Base-by-base conservation (phyloP, 2,329 filamentous ascomycete species). In the Ramularia endophylla region DNA sequence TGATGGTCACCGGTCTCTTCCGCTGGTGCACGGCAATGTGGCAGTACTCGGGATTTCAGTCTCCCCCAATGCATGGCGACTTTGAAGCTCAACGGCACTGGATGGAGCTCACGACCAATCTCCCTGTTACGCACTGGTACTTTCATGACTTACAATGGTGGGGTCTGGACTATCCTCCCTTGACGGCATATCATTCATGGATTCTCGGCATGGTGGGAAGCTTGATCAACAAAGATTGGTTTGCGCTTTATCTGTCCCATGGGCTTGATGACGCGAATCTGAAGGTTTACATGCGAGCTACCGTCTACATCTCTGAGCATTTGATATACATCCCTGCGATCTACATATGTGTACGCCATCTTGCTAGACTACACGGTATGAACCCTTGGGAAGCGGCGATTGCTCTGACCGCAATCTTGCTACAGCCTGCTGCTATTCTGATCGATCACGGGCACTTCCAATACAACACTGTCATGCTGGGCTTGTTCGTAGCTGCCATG, bases 151-250 rank as follows among this genome's bases (percentile, higher is more conserved):
- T 97, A 32, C 75, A 90, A 58, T 98, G 90, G 83, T 98, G 92
- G 92, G 94, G 94, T 1, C 75, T 98, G 52, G 92, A 98, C 67
- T 98, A 98, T 64, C 92, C 92, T 42, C 92, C 92, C 38, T 76
- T 98, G 67, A 98, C 92, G 39, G 94, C 92, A 38, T 98, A 98
- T 67, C 92, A 98, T 66, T 95, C 89, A 70, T 97, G 89, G 90
- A 60, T 92, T n/a, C 70, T 94, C 47, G 92, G 92, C 49, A 85
- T 83, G 65, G 77, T 95, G 54, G 92, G 92, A 37, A 74, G 79
- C 38, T 63, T 81, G 27, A 83, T 97, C 62, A 74, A 94, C 50
- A 81, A 85, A 1, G 66, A 78, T 7, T 98, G 92, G 92, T 98
- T 97, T 62, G 81, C 81, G 8, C 77, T 98, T 11, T 78, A 86